Evolutionary conservation across 495 filamentous ascomycete genomes (phyloP).

Genomic region (Geopyxis carbonaria): DNA sequence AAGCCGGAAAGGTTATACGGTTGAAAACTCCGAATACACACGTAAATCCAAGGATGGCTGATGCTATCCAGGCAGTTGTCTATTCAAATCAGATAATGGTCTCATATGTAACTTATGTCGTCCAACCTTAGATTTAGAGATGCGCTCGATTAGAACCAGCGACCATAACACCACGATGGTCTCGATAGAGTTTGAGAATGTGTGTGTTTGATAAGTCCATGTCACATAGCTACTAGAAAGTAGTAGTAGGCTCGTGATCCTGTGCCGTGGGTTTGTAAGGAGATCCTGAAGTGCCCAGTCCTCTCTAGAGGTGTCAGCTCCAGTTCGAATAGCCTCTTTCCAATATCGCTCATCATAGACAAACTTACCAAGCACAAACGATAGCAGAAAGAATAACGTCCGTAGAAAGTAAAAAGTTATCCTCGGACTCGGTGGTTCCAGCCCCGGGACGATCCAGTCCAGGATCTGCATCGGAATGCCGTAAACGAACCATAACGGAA

Average conservation of each 20-base stretch:
- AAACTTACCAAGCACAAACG: slow-evolving; percentile 54
- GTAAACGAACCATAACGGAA: slow-evolving; percentile 89
- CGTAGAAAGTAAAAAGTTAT: slow-evolving; percentile 78
- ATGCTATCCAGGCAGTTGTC: slow-evolving; percentile 61
- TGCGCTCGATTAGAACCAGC: slow-evolving; percentile 72
- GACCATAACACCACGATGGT: slow-evolving; percentile 83
- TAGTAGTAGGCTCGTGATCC: slow-evolving; percentile 54
- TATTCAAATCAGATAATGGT: slow-evolving; percentile 26
- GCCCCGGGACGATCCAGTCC: slow-evolving; percentile 51
- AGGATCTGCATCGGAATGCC: slow-evolving; percentile 80
- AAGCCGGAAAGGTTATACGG: slow-evolving; percentile 91
- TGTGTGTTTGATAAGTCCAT: slow-evolving; percentile 97
- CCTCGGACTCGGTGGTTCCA: slow-evolving; percentile 44
- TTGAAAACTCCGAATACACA: slow-evolving; percentile 81
- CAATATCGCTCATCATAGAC: slow-evolving; percentile 1
- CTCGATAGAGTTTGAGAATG: slow-evolving; percentile 94
- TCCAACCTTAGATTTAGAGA: slow-evolving; percentile 56
- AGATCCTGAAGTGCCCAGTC: slow-evolving; percentile 95
- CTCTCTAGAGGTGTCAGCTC: slow-evolving; percentile 31
- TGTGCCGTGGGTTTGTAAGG: slow-evolving; percentile 52
- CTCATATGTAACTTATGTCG: slow-evolving; percentile 5
- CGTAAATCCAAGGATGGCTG: slow-evolving; percentile 58
- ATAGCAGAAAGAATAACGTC: slow-evolving; percentile 74
- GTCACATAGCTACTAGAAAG: slow-evolving; percentile 94
- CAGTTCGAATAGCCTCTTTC: not conserved